Conservation (phyloP, 1,139 yeast genomes). For the Blastobotrys apis region DNA sequence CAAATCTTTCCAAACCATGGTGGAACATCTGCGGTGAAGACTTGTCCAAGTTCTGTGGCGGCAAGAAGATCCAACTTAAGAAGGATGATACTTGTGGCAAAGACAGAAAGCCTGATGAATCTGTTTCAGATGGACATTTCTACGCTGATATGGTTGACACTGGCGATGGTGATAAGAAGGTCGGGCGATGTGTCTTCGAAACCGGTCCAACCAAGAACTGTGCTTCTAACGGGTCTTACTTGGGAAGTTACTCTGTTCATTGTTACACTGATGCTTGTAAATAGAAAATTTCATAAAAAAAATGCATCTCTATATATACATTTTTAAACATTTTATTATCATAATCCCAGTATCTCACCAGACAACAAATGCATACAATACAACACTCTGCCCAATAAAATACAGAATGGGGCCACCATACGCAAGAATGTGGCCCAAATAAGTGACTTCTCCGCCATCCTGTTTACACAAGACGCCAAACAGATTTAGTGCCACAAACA, state of each 20-base stretch:
- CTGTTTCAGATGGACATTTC: background rate
- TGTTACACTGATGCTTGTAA: background rate
- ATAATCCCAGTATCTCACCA: constrained; percentile 41
- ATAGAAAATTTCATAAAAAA: too few relatives aligned
- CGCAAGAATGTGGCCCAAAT: constrained; percentile 32
- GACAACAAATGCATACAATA: constrained; percentile 27
- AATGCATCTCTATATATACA: background rate
- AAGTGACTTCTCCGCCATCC: constrained; percentile 24
- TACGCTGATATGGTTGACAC: background rate
- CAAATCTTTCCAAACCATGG: background rate
- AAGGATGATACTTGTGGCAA: background rate
- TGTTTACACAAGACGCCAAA: constrained; percentile 33
- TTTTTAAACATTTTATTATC: background rate
- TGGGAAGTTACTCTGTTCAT: background rate
- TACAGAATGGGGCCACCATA: constrained; percentile 38
- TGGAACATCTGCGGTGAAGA: constrained; percentile 2
- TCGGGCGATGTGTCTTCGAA: constrained; percentile 1
- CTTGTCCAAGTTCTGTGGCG: background rate
- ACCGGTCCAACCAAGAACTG: background rate
- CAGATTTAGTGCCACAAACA: constrained; percentile 35
- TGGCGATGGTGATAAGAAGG: background rate
- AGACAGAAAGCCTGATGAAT: background rate
- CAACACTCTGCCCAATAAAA: constrained; percentile 28
- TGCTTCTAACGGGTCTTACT: background rate
- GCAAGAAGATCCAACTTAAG: background rate